Evolutionary conservation across 2,329 filamentous ascomycete species (phyloP).

Genomic region (Exophiala bonariae): DNA sequence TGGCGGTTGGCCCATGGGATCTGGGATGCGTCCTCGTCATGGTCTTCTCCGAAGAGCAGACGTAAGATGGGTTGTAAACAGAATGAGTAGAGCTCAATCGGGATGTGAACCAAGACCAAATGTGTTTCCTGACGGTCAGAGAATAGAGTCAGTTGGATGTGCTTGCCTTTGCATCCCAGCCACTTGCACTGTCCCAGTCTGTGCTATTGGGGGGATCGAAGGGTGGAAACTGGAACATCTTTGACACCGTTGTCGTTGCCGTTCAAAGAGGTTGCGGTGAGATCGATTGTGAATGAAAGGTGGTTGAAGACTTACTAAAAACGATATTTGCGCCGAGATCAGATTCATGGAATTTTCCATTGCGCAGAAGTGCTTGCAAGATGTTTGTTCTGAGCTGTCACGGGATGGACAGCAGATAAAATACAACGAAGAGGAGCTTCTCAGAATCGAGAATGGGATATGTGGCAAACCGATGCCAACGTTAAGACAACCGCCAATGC

Average conservation of each 20-base stretch:
- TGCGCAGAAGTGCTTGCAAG: no score
- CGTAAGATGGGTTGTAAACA: slow-evolving; percentile 87
- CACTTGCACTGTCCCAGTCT: slow-evolving; percentile 3
- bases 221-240: slow-evolving; percentile 2
- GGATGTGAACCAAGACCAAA: slow-evolving; percentile 87
- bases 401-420: no score
- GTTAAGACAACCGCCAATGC: no score
- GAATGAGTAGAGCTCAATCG: slow-evolving; percentile 70
- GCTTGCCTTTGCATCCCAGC: no score
- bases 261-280: no score
- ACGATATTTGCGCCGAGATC: slow-evolving; percentile 29
- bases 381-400: no score
- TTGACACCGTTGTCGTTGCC: no score
- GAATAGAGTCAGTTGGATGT: background rate
- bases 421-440: no score
- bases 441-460: no score
- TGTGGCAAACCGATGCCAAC: no score
- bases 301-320: slow-evolving; percentile 24
- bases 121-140: slow-evolving; percentile 68
- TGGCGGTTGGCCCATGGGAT: slow-evolving; percentile 55
- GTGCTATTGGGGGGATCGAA: background rate
- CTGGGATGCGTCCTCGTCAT: slow-evolving; percentile 36
- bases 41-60: slow-evolving; percentile 68
- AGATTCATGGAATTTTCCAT: slow-evolving; percentile 29
- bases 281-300: background rate